Evolutionary conservation across 306 rosid genomes (phyloP), one percentile per base, ranked within the genome.

Genomic region (Mimosa pudica): DNA sequence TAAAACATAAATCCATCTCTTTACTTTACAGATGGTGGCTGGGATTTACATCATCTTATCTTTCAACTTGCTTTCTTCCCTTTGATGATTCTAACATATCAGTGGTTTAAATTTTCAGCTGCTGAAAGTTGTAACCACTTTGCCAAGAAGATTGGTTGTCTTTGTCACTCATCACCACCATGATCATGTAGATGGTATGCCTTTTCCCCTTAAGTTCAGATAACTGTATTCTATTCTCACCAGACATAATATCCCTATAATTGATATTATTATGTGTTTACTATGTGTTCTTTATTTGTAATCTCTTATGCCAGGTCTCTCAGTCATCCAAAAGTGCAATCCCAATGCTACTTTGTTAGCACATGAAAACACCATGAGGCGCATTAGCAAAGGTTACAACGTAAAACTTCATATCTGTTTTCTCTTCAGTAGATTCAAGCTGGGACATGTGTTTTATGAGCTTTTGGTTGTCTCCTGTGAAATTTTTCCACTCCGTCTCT

Each of bases 181-280:
- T 48, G 98, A 94, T 82, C 98, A 94, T 73, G 92, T 94, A 61
- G 97, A 94, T 73, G 97, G 98, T 94, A 85, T 75, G 90, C 73
- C 68, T 87, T 54, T 51, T 14, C 8, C 49, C 74, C 48, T 38
- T 55, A 58, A 64, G 71, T 41, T 49, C 7, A 49, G n/a, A 24
- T 13, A 38, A 3, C 75, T 73, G 35, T 42, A 55, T 36, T 33
- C 13, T 79, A 52, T 80, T 57, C 65, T 67, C 36, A 16, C 66
- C 20, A 45, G 73, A 67, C 68, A 54, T 63, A 14, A n/a, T 63
- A 58, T 67, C 45, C 33, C 54, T 57, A 47, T 58, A 55, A 14
- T 16, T 57, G 60, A 24, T 58, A 41, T 54, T 36, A 55, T 80
- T 9, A 13, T 32, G 30, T 7, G 51, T 67, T 18, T 48, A 55